Evolutionary conservation across 371 early-diverging fungal species (phyloP).

Genomic region (Haplosporangium sp.): DNA sequence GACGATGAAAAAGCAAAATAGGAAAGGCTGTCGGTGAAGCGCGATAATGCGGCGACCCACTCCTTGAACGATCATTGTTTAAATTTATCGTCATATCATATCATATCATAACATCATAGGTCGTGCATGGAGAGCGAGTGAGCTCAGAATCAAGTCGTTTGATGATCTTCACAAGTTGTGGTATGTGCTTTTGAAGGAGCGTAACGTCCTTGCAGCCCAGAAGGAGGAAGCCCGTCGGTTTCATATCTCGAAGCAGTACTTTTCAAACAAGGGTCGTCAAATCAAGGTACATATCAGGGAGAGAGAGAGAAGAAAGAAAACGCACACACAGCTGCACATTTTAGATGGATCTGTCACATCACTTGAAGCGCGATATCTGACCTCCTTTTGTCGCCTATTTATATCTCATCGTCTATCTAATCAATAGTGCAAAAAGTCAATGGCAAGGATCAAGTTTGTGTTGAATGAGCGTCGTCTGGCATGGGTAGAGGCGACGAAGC

Average conservation of each 20-base stretch:
- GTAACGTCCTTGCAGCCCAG: slow-evolving; percentile 91
- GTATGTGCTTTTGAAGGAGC: slow-evolving; percentile 95
- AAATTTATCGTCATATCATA: background rate
- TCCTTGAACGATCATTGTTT: background rate
- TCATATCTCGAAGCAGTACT: slow-evolving; percentile 68
- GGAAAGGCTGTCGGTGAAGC: too few relatives aligned
- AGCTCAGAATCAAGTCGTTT: slow-evolving; percentile 92
- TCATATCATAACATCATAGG: slow-evolving; percentile 60
- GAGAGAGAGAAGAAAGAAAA: too few relatives aligned
- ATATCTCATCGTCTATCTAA: background rate
- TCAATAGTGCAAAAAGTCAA: slow-evolving; percentile 85
- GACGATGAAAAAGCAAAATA: too few relatives aligned
- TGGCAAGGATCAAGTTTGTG: slow-evolving; percentile 94
- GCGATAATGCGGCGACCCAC: too few relatives aligned
- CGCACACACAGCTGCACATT: too few relatives aligned
- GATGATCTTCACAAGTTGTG: slow-evolving; percentile 97
- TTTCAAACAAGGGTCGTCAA: slow-evolving; percentile 79
- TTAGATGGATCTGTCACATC: too few relatives aligned
- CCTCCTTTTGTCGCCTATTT: background rate
- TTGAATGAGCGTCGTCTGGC: slow-evolving; percentile 87
- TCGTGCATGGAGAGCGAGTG: slow-evolving; percentile 91
- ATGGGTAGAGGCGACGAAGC: slow-evolving; percentile 68
- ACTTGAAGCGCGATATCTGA: too few relatives aligned
- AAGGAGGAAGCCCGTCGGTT: slow-evolving; percentile 84
- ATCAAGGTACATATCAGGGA: slow-evolving; percentile 75